Evolutionary conservation across 768 basidiomycete species (phyloP), one percentile per base, ranked within the genome.

Genomic region (Macrolepiota albuminosa): DNA sequence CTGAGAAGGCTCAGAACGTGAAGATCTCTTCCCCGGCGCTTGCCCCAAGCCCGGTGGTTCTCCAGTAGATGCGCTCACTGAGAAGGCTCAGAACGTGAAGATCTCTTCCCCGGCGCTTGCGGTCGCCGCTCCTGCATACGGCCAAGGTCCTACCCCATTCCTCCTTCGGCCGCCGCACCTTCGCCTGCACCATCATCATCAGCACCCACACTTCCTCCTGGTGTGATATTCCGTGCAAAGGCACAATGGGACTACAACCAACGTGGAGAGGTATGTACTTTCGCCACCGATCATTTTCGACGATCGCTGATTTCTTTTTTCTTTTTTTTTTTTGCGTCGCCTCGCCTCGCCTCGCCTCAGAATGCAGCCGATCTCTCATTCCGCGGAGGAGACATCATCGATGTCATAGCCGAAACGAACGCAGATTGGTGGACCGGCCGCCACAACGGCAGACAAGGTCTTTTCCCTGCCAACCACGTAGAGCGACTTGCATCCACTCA

Each of bases 381-480:
- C 78, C 72, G 72, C 24, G 72, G 79, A 2, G 93, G 90, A 3
- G 91, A 94, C 67, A 76, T 83, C 33, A 82, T 95, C 65, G 87
- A 91, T 58, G 77, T 95, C 33, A 67, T 87, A 33, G 81, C 83
- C 31, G 86, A 93, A 67, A 88, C 83, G 53, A 91, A 93, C 61
- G 69, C 73, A 5, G 91, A 94, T 69, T 95, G 93, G 93, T 95
- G 93, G 93, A 82, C 81, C 9, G 93, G 93, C n/a, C 80, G 73
- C 61, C 67, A 75, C 58, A 81, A 83, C 43, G 85, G 85, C 31
- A 78, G 72, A 58, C 78, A 84, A 62, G 92, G 86, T 18, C 76
- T 93, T 37, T 92, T 94, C 73, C 93, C 92, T 0, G 79, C 87
- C 21, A 85, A 83, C 64, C 81, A 89, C 58, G 88, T 90, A 43